These are phyloP conservation scores for Isatis tinctoria DNA, from an alignment of 345 rosid genomes.

Conservation along the genomic window DNA sequence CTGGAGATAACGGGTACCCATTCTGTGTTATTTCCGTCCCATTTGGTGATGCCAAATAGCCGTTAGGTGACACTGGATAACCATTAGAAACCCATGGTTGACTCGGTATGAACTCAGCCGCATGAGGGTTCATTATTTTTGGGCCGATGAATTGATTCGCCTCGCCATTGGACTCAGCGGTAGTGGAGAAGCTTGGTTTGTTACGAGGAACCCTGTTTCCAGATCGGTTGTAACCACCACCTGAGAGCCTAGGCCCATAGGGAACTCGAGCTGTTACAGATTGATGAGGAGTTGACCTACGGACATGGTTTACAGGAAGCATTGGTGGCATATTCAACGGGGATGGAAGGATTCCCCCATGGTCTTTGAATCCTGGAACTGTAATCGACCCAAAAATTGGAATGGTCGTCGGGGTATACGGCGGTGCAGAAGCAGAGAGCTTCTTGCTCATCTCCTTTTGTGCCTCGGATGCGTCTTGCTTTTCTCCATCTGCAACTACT, in stretches of 20 bases:
- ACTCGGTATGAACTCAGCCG: conserved; percentile 84
- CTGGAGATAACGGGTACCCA: conserved; percentile 55
- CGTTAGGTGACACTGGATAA: conserved; percentile 65
- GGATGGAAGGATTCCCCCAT: conserved; percentile 88
- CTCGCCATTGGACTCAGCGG: conserved; percentile 51
- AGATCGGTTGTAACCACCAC: conserved; percentile 78
- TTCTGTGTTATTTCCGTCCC: conserved; percentile 42
- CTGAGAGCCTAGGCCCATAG: conserved; percentile 94
- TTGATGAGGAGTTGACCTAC: conserved; percentile 79
- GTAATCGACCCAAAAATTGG: conserved; percentile 78
- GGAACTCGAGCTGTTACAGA: conserved; percentile 96
- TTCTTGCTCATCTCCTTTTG: conserved; percentile 77
- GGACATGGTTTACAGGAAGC: conserved; percentile 63
- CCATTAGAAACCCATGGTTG: conserved; percentile 90
- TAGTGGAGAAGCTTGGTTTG: conserved; percentile 54
- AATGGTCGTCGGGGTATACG: conserved; percentile 74
- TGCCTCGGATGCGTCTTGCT: conserved; percentile 57
- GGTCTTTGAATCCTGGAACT: conserved; percentile 76
- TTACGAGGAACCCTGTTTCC: conserved; percentile 63
- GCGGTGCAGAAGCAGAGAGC: conserved; percentile 96
- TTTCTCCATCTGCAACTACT: conserved; percentile 47
- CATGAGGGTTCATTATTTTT: conserved; percentile 97
- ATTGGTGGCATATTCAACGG: conserved; percentile 82
- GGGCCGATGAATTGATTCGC: conserved; percentile 57
- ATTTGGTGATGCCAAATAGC: conserved; percentile 49